Evolutionary conservation across 768 basidiomycete species (phyloP).

Genomic region (Gelatoporia subvermispora): DNA sequence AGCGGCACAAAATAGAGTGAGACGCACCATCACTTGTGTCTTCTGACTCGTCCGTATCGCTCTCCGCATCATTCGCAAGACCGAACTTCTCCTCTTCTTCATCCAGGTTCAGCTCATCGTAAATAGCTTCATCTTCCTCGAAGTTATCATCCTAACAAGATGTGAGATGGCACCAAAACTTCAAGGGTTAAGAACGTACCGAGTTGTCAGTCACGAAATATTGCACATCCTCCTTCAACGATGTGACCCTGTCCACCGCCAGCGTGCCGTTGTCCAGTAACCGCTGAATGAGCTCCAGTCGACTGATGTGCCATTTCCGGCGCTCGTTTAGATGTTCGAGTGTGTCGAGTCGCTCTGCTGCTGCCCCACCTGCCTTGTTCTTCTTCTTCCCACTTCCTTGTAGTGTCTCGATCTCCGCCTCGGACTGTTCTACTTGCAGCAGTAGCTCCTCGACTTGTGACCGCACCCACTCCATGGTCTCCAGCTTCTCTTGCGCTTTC

Average conservation of each 20-base stretch:
- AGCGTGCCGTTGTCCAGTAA: constrained; percentile 92
- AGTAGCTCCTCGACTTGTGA: constrained; percentile 86
- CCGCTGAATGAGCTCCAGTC: constrained; percentile 90
- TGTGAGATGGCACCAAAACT: not conserved
- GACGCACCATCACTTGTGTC: constrained; percentile 63
- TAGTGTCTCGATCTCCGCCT: constrained; percentile 89
- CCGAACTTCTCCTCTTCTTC: constrained; percentile 96
- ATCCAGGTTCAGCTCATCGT: constrained; percentile 95
- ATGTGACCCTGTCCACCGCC: constrained; percentile 70
- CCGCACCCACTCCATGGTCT: constrained; percentile 84
- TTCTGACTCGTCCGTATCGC: constrained; percentile 76
- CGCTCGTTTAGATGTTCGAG: constrained; percentile 90
- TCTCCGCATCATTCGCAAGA: constrained; percentile 66
- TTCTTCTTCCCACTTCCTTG: constrained; percentile 79
- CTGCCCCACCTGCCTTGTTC: constrained; percentile 60
- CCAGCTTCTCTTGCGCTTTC: constrained; percentile 93
- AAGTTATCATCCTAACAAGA: constrained; percentile 84
- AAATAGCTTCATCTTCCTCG: constrained; percentile 95
- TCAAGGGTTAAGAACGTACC: constrained; percentile 45
- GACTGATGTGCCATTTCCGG: constrained; percentile 89
- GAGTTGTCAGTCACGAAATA: constrained; percentile 97
- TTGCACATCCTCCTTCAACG: constrained; percentile 87
- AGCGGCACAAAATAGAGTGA: not conserved
- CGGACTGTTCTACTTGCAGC: constrained; percentile 89
- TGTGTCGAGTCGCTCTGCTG: constrained; percentile 71